Evolutionary conservation across 2,329 filamentous ascomycete genomes (phyloP), one percentile per base, ranked within the genome.

Genomic region (Arthroderma sp.): DNA sequence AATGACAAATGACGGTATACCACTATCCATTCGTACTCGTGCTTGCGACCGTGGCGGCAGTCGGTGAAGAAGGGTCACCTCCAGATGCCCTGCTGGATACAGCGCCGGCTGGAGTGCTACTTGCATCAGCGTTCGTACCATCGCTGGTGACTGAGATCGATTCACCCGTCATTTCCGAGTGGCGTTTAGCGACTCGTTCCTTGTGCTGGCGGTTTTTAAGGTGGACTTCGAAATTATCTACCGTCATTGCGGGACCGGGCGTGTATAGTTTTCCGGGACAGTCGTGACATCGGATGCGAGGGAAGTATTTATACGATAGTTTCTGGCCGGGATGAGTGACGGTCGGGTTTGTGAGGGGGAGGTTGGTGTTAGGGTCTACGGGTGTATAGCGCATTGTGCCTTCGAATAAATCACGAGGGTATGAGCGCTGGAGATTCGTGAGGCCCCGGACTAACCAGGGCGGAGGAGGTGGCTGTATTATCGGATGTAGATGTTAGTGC

Each of bases 231-330:
- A 98, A 98, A 58, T 94, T 94, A 38, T 81, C 81, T 4, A 89
- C 84, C 2, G 86, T 87, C 60, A 76, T 83, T 27, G 82, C 85
- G 0, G 88, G 86, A 0, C 87, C 85, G 0, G 88, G 85, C 0
- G 88, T 94, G 63, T 98, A 98, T 7, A 94, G 70, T 63, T 95
- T 96, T 29, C 85, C 86, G 0, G 86, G 85, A 60, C 91, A 96
- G 62, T 98, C 91, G 39, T 82, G 77, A 61, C 91, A 98, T 47
- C 85, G 76, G 51, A 98, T 95, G 42, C 91, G 75, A 6, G 91
- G 91, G 41, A 94, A 71, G 64, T 83, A 96, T 65, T 84, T 83
- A 54, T 82, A 85, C 56, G 82, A 84, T 49, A 85, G 70, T 49
- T 82, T 64, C 42, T 76, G 49, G 73, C 69, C 44, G 74, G 80